Conservation (phyloP, 2,329 filamentous ascomycete species). For the Alternaria brassicae region DNA sequence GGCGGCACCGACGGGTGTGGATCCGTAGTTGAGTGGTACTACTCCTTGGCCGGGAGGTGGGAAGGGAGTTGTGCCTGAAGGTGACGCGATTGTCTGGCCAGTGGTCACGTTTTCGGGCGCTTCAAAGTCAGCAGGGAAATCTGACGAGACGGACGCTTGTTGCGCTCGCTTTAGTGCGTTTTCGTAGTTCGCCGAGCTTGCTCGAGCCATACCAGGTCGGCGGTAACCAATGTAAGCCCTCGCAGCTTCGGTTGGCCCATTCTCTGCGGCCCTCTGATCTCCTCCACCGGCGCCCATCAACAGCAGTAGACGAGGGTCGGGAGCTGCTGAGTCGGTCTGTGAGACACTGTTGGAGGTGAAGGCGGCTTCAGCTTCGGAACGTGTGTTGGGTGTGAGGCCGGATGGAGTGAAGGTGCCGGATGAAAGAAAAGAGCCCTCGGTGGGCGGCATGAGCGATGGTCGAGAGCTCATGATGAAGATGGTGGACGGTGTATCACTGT, state of each 20-base stretch:
- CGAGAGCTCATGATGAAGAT: conserved; percentile 26
- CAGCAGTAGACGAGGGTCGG: conserved; percentile 28
- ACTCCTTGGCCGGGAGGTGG: conserved; percentile 43
- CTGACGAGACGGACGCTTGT: conserved; percentile 34
- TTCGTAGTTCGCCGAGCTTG: conserved; percentile 45
- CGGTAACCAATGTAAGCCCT: conserved; percentile 35
- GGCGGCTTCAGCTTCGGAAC: conserved; percentile 46
- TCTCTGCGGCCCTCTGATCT: conserved; percentile 6
- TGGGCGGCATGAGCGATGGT: conserved; percentile 29
- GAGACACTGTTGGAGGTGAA: conserved; percentile 38
- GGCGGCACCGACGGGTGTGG: conserved; percentile 22
- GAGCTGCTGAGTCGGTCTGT: conserved; percentile 48
- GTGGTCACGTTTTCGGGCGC: conserved; percentile 20
- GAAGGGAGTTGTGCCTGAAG: conserved; percentile 28
- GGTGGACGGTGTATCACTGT: neutral
- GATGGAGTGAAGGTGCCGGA: conserved; percentile 38
- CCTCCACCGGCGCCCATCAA: conserved; percentile 11
- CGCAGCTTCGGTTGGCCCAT: conserved; percentile 32
- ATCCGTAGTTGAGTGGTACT: conserved; percentile 40
- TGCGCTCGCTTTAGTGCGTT: conserved; percentile 33
- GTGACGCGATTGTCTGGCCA: conserved; percentile 21
- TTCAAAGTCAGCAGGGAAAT: conserved; percentile 29
- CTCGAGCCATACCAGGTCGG: conserved; percentile 31
- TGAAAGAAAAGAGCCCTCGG: conserved; percentile 27
- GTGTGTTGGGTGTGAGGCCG: conserved; percentile 46